Percentiles rank a stretch among this genome's conserved stretches.
These are phyloP conservation scores for Diospyros lotus DNA, from an alignment of 148 eudicot genomes.

Conservation along the genomic window DNA sequence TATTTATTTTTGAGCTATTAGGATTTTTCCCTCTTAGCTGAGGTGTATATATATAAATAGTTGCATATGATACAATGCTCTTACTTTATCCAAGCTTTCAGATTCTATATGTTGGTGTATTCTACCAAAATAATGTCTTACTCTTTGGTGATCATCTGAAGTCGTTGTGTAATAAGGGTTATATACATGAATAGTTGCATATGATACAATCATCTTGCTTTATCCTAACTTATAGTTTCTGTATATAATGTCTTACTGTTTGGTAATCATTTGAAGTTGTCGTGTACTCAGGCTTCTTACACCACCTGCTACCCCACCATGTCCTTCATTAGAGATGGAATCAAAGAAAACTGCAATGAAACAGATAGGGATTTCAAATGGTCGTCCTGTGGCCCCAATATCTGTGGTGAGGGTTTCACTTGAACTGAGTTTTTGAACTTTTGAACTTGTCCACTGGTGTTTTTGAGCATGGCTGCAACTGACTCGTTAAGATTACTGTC, in stretches of 20 bases:
- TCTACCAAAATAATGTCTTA: too few relatives aligned
- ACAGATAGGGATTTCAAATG: slow-evolving; percentile 38
- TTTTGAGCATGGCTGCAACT: not conserved
- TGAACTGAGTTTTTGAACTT: not conserved
- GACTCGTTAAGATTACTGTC: not conserved
- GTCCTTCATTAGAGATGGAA: slow-evolving; percentile 57
- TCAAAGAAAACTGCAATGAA: slow-evolving; percentile 29
- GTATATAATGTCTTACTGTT: not conserved
- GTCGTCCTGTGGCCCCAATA: slow-evolving; percentile 37
- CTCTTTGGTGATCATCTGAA: too few relatives aligned
- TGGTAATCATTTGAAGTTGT: not conserved
- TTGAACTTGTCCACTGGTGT: not conserved
- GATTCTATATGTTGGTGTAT: too few relatives aligned
- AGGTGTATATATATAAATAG: too few relatives aligned
- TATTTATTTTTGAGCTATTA: too few relatives aligned
- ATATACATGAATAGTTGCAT: too few relatives aligned
- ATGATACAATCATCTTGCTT: not conserved
- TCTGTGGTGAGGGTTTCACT: slow-evolving; percentile 36
- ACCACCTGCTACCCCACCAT: slow-evolving; percentile 60
- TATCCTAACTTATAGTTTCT: not conserved
- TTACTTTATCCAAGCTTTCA: too few relatives aligned
- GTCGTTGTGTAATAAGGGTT: too few relatives aligned
- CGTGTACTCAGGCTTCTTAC: slow-evolving; percentile 47
- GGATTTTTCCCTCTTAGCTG: too few relatives aligned
- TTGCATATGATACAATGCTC: too few relatives aligned